Conservation (phyloP, 2,329 filamentous ascomycete species). For the Aurifilum marmelostoma region DNA sequence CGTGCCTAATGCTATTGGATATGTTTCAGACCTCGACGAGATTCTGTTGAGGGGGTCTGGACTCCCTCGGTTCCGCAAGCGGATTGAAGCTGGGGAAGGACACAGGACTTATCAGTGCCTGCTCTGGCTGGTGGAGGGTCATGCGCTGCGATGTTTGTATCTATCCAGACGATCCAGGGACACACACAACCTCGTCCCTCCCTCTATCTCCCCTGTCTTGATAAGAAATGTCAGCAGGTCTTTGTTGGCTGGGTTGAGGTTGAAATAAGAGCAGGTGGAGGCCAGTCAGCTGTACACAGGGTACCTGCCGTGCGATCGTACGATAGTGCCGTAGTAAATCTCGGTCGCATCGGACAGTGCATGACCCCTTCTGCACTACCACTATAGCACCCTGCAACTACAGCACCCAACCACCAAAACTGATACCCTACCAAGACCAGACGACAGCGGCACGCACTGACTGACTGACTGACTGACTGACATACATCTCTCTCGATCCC, state of each 20-base stretch:
- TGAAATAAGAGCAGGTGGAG: constrained; percentile 6
- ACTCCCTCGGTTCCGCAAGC: background rate
- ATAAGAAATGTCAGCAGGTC: constrained; percentile 11
- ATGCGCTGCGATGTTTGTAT: background rate
- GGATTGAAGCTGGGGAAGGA: too few species aligned
- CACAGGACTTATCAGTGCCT: too few species aligned
- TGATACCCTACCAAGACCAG: background rate
- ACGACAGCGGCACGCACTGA: background rate
- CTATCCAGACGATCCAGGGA: too few species aligned
- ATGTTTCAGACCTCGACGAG: constrained; percentile 3
- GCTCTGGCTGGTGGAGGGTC: background rate
- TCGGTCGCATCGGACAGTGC: background rate
- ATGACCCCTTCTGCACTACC: background rate
- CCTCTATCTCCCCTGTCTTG: background rate
- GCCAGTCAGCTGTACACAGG: background rate
- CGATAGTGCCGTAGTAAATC: background rate
- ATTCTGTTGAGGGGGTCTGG: background rate
- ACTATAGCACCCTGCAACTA: background rate
- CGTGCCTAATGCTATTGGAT: background rate
- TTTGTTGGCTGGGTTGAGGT: background rate
- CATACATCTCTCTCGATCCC: too few species aligned
- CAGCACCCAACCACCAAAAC: background rate
- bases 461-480: background rate
- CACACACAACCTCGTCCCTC: too few species aligned
- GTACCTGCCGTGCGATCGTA: too few species aligned